These are phyloP conservation scores for Trichoderma endophyticum DNA, from an alignment of 2,329 filamentous ascomycete species.

Conservation along the genomic window DNA sequence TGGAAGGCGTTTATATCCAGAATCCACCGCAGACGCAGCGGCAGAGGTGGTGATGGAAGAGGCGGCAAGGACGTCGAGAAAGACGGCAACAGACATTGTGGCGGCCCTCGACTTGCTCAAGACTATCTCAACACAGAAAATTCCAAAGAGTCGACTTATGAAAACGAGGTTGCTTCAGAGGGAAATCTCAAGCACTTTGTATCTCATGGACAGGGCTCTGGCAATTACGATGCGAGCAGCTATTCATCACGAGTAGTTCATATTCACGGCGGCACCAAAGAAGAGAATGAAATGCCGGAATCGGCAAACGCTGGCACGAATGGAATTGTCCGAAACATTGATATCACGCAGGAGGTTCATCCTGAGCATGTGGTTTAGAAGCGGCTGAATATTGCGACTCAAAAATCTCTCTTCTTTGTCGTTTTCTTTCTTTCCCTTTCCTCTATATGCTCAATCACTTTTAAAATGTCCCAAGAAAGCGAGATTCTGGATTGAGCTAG, in stretches of 20 bases:
- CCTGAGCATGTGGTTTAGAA: background rate
- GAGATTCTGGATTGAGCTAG: background rate
- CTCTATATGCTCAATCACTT: background rate
- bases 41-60: background rate
- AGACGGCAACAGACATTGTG: background rate
- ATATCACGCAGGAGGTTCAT: conserved; percentile 3
- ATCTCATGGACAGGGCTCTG: background rate
- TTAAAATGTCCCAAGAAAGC: background rate
- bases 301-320: background rate
- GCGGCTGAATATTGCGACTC: background rate
- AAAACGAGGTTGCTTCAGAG: background rate
- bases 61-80: background rate
- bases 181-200: background rate
- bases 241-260: background rate
- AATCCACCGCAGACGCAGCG: background rate
- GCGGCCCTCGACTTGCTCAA: background rate
- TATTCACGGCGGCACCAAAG: background rate
- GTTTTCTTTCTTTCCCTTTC: background rate
- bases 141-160: background rate
- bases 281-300: background rate
- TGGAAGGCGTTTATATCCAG: background rate
- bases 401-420: too few relatives aligned
- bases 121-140: background rate
- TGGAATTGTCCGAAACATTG: background rate
- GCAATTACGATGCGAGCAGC: background rate